Conservation (phyloP, 305 asterid species). For the Caryopteris hybrid region DNA sequence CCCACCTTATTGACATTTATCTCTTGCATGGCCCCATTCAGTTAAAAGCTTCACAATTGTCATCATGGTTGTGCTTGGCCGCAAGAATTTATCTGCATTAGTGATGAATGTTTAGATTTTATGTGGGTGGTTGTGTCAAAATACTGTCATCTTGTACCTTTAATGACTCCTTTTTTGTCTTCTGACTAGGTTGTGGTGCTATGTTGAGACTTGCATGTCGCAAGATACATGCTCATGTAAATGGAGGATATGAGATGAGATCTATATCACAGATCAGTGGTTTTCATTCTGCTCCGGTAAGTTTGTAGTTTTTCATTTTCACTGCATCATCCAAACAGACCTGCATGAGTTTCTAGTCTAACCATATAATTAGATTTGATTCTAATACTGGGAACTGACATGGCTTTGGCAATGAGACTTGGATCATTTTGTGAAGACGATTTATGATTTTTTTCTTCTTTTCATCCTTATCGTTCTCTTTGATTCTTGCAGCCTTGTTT, state of each 20-base stretch:
- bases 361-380: not conserved
- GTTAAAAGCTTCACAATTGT: not conserved
- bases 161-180: not conserved
- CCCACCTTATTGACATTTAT: not conserved
- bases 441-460: not conserved
- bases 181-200: conserved; percentile 17
- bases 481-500: conserved; percentile 49
- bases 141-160: not conserved
- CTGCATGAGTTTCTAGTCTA: not conserved
- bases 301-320: not conserved
- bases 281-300: conserved; percentile 53
- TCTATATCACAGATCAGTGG: conserved; percentile 33
- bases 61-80: not conserved
- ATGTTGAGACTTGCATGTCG: conserved; percentile 59
- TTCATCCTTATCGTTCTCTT: too few relatives aligned
- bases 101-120: not conserved
- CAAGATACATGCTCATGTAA: conserved; percentile 22
- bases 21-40: not conserved
- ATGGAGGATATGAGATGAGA: conserved; percentile 35
- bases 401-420: not conserved
- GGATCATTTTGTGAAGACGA: not conserved
- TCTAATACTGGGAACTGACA: not conserved
- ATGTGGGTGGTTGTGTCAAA: not conserved
- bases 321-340: not conserved
- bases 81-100: not conserved